A percentile compares a stretch with the other conserved stretches of the same genome.
Evolutionary conservation across 805 yeast species (phyloP).

Genomic region (Teunomyces aglyptinius): DNA sequence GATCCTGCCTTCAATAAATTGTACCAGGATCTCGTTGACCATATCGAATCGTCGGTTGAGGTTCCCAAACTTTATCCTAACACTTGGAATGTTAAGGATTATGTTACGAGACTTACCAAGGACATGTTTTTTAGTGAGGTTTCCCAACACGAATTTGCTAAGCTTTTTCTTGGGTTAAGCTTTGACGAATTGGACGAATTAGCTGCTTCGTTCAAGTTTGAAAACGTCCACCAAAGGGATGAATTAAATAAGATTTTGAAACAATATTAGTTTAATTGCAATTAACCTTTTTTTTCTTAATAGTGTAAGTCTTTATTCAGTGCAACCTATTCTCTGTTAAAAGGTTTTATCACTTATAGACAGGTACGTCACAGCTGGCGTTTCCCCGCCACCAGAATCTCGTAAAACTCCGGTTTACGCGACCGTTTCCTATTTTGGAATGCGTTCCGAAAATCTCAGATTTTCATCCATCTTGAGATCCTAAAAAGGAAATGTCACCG

Average conservation of each 20-base stretch:
- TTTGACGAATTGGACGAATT: slow-evolving; percentile 49
- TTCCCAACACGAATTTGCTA: slow-evolving; percentile 46
- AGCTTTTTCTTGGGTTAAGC: slow-evolving; percentile 37
- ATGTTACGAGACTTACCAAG: slow-evolving; percentile 38
- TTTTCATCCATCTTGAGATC: background rate
- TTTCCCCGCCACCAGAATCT: background rate
- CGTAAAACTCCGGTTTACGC: background rate
- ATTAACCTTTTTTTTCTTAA: no score
- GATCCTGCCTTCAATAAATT: slow-evolving; percentile 37
- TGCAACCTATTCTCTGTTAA: background rate
- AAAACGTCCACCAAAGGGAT: slow-evolving; percentile 42
- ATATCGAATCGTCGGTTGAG: slow-evolving; percentile 28
- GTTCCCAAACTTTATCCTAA: slow-evolving; percentile 47
- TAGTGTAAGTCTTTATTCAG: no score
- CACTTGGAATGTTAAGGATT: slow-evolving; percentile 36
- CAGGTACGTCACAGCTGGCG: background rate
- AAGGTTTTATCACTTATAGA: background rate
- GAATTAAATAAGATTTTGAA: slow-evolving; percentile 36
- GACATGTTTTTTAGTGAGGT: slow-evolving; percentile 46
- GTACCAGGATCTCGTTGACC: slow-evolving; percentile 35
- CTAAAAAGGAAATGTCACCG: background rate
- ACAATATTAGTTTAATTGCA: slow-evolving; percentile 15
- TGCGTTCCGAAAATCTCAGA: background rate
- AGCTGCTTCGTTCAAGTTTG: slow-evolving; percentile 51
- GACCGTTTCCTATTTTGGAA: background rate